Conservation (phyloP, 139 green algal genomes). For the Yamagishiella unicocca region DNA sequence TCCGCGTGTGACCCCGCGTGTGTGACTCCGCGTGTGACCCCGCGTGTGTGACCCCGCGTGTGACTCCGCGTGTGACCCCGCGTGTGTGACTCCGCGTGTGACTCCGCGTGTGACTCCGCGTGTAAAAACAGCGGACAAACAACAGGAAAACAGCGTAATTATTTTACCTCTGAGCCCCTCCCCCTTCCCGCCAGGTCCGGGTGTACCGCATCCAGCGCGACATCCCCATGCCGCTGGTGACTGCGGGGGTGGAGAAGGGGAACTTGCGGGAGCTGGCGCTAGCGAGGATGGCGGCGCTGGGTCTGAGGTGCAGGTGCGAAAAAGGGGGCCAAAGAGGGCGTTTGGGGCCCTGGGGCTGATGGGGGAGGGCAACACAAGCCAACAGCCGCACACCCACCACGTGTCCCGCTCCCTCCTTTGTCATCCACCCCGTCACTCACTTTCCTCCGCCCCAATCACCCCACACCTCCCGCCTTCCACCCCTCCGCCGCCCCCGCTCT, state of each 20-base stretch:
- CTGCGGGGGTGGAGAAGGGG: constrained; percentile 93
- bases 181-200: constrained; percentile 10
- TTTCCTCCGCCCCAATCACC: background rate
- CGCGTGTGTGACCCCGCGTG: no score
- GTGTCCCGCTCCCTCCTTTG: no score
- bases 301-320: constrained; percentile 80
- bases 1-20: no score
- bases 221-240: constrained; percentile 99
- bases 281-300: constrained; percentile 90
- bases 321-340: background rate
- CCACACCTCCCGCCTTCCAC: background rate
- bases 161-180: background rate
- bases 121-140: no score
- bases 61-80: no score
- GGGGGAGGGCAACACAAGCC: background rate
- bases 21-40: no score
- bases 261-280: constrained; percentile 97
- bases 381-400: background rate
- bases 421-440: background rate
- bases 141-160: no score
- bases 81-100: no score
- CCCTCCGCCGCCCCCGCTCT: background rate
- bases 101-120: no score
- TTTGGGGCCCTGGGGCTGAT: no score
- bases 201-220: constrained; percentile 80